Evolutionary conservation across 192 early-diverging fungal species (phyloP).

Genomic region (Backusella macrospora): DNA sequence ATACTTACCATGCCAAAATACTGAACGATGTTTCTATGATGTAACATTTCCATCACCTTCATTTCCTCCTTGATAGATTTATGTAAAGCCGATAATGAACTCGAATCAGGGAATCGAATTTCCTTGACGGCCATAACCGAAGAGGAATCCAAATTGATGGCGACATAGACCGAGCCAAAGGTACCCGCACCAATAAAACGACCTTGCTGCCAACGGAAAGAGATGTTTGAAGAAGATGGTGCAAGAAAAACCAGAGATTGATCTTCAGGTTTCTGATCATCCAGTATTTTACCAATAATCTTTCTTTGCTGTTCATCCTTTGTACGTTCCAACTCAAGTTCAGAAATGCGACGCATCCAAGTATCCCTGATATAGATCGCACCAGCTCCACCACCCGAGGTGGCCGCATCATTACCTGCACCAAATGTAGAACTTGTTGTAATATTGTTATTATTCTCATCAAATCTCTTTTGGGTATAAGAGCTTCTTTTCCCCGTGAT

Average conservation of each 20-base stretch:
- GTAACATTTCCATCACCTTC: slow-evolving; percentile 87
- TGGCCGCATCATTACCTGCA: slow-evolving; percentile 25
- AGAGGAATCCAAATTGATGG: slow-evolving; percentile 80
- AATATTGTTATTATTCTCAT: slow-evolving; percentile 34
- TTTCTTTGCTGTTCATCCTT: slow-evolving; percentile 54
- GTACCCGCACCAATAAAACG: slow-evolving; percentile 85
- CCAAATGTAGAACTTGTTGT: slow-evolving; percentile 40
- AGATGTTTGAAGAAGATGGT: slow-evolving; percentile 73
- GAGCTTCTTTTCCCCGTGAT: slow-evolving; percentile 28
- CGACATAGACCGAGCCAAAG: slow-evolving; percentile 86
- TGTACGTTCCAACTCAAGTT: slow-evolving; percentile 57
- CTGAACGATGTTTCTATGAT: slow-evolving; percentile 89
- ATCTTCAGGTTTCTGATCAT: slow-evolving; percentile 76
- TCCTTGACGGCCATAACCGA: slow-evolving; percentile 93
- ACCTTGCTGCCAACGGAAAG: slow-evolving; percentile 84
- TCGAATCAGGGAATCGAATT: slow-evolving; percentile 79
- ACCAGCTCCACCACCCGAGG: not conserved
- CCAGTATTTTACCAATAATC: slow-evolving; percentile 78
- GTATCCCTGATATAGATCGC: slow-evolving; percentile 47
- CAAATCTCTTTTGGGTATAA: slow-evolving; percentile 21
- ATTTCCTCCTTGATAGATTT: slow-evolving; percentile 88
- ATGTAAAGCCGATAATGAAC: slow-evolving; percentile 59
- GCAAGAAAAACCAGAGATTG: slow-evolving; percentile 78
- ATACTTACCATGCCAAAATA: slow-evolving; percentile 75
- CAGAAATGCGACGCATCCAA: slow-evolving; percentile 52